phyloP scores from a whole-genome alignment of 441 rosid genomes.

The Euphorbia celastroides region DNA sequence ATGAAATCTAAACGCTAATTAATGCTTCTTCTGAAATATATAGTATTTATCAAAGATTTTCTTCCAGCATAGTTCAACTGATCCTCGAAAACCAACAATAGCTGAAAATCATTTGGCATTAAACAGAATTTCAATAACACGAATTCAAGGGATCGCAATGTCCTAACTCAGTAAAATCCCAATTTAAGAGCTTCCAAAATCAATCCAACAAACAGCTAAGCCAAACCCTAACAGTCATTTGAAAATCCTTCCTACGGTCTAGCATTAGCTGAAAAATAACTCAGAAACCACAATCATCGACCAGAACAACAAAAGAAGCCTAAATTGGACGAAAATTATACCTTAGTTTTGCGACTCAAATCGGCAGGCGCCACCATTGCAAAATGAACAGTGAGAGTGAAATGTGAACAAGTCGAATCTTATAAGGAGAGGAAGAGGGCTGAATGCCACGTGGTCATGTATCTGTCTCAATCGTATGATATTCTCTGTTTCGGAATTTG shows the following conservation, averaged over 20 bases:
- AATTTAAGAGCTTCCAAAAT: not conserved
- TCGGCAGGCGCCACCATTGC: not conserved
- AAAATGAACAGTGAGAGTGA: not conserved
- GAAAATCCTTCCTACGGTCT: not conserved
- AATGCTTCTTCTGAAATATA: not conserved
- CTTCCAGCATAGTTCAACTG: not conserved
- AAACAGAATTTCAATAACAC: not conserved
- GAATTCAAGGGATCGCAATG: not conserved
- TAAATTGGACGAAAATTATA: constrained; percentile 15
- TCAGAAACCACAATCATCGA: not conserved
- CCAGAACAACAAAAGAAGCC: constrained; percentile 3
- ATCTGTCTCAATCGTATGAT: no score
- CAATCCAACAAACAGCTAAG: not conserved
- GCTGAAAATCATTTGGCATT: not conserved
- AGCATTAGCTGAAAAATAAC: not conserved
- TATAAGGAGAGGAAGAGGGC: no score
- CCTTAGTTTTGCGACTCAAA: constrained; percentile 45
- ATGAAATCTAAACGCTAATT: not conserved
- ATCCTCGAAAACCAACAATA: not conserved
- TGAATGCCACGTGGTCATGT: no score
- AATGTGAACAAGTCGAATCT: no score
- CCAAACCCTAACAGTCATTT: not conserved
- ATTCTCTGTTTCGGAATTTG: no score
- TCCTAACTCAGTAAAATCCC: not conserved
- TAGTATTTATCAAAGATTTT: no score